Percentiles rank a stretch among this genome's conserved stretches.
These are phyloP conservation scores for Fennellomyces sp. DNA, from an alignment of 371 early-diverging fungal species.

Conservation along the genomic window DNA sequence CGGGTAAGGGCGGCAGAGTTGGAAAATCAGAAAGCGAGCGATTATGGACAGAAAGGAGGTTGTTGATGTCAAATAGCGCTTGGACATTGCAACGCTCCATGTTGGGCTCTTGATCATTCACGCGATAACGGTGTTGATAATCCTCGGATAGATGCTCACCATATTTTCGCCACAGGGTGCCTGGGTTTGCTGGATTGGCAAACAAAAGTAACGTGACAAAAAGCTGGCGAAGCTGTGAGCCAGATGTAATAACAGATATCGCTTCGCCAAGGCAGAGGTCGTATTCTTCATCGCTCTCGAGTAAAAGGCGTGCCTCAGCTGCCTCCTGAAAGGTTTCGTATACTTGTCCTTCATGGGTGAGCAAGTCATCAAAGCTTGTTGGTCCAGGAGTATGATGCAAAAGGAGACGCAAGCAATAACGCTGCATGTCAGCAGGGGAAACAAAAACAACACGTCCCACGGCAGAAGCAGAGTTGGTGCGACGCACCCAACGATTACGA, in stretches of 20 bases:
- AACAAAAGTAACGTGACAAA: slow-evolving; percentile 8
- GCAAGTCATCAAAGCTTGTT: slow-evolving; percentile 1
- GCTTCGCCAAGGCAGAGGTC: slow-evolving; percentile 5
- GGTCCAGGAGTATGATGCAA: slow-evolving; percentile 5
- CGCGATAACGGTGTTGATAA: not conserved
- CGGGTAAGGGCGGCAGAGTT: not conserved
- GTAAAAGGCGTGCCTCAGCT: not conserved
- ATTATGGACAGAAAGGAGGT: not conserved
- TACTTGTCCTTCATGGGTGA: not conserved
- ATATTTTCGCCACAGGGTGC: slow-evolving; percentile 1
- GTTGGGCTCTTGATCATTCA: not conserved
- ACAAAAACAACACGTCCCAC: slow-evolving; percentile 2
- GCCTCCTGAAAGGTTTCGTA: not conserved
- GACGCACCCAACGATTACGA: no score
- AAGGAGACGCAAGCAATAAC: not conserved
- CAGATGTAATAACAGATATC: not conserved
- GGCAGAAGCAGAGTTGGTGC: no score
- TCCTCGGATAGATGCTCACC: not conserved
- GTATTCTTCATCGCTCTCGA: slow-evolving; percentile 7
- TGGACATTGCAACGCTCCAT: slow-evolving; percentile 1
- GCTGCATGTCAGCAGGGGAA: not conserved
- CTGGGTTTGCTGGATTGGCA: slow-evolving; percentile 6
- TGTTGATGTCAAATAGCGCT: not conserved
- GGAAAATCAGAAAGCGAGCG: not conserved
- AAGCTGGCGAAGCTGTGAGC: not conserved